These are phyloP conservation scores for Pichia occidentalis DNA, from an alignment of 805 yeast genomes.

Conservation along the genomic window DNA sequence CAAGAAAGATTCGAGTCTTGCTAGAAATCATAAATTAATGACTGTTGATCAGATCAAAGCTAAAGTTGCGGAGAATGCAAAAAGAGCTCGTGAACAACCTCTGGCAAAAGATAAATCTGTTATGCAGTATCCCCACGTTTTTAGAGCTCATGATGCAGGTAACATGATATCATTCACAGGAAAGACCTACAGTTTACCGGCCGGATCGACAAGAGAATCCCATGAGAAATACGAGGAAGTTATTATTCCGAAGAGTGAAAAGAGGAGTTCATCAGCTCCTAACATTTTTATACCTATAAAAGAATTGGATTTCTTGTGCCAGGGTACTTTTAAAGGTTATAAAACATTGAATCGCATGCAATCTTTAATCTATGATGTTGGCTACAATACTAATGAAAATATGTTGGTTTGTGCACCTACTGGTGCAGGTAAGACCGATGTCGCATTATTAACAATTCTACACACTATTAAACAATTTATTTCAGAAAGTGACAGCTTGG, in stretches of 20 bases:
- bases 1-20: background rate
- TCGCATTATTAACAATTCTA: slow-evolving; percentile 73
- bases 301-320: slow-evolving; percentile 72
- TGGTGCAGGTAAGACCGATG: slow-evolving; percentile 97
- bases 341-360: slow-evolving; percentile 79
- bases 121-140: slow-evolving; percentile 81
- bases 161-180: slow-evolving; percentile 74
- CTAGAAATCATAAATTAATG: slow-evolving; percentile 29
- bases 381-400: slow-evolving; percentile 87
- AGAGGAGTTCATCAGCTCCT: slow-evolving; percentile 35
- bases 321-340: slow-evolving; percentile 78
- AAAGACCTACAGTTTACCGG: slow-evolving; percentile 70
- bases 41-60: slow-evolving; percentile 50
- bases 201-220: slow-evolving; percentile 65
- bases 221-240: slow-evolving; percentile 64
- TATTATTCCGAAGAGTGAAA: slow-evolving; percentile 68
- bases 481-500: slow-evolving; percentile 35
- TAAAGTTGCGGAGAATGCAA: slow-evolving; percentile 45
- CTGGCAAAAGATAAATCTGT: slow-evolving; percentile 40
- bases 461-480: slow-evolving; percentile 72
- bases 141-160: slow-evolving; percentile 59
- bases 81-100: slow-evolving; percentile 41
- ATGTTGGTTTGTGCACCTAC: slow-evolving; percentile 97
- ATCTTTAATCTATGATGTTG: slow-evolving; percentile 84
- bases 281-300: slow-evolving; percentile 47